Percentiles rank a stretch among this genome's conserved stretches.
These are phyloP conservation scores for Priceomyces fermenticarens DNA, from an alignment of 805 yeast species.

Conservation along the genomic window DNA sequence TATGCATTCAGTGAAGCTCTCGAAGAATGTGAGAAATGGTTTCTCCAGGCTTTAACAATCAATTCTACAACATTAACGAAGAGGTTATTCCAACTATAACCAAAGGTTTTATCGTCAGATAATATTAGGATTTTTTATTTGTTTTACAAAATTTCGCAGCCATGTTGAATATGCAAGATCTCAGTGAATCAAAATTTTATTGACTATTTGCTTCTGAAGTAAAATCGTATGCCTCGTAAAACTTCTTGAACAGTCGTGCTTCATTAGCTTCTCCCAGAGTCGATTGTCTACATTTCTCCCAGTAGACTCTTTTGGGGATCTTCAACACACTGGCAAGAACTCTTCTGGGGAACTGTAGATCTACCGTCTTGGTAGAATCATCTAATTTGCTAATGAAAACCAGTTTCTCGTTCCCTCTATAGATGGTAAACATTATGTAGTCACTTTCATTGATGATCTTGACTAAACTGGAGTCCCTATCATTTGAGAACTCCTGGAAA, in stretches of 20 bases:
- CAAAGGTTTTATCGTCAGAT: no score
- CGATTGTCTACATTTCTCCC: slow-evolving; percentile 77
- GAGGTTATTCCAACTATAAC: no score
- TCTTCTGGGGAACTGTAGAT: slow-evolving; percentile 81
- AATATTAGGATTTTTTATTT: no score
- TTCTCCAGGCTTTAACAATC: no score
- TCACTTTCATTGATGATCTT: slow-evolving; percentile 29
- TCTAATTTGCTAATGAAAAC: slow-evolving; percentile 17
- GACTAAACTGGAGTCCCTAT: slow-evolving; percentile 16
- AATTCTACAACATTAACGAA: no score
- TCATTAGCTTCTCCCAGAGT: slow-evolving; percentile 61
- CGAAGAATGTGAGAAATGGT: no score
- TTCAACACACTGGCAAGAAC: slow-evolving; percentile 65
- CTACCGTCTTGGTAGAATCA: slow-evolving; percentile 44
- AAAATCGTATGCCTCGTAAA: slow-evolving; percentile 55
- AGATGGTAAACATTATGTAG: slow-evolving; percentile 33
- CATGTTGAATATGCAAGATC: not conserved
- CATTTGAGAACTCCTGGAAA: slow-evolving; percentile 33
- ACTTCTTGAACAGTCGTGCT: slow-evolving; percentile 57
- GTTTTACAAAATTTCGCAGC: no score
- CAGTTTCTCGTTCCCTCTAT: slow-evolving; percentile 15
- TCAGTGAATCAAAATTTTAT: not conserved
- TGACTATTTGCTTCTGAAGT: slow-evolving; percentile 15
- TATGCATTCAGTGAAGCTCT: no score
- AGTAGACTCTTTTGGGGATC: slow-evolving; percentile 59